Percentiles rank a stretch among this genome's conserved stretches.
These are phyloP conservation scores for Picochlorum sp. DNA, from an alignment of 139 green algal genomes.

Conservation along the genomic window DNA sequence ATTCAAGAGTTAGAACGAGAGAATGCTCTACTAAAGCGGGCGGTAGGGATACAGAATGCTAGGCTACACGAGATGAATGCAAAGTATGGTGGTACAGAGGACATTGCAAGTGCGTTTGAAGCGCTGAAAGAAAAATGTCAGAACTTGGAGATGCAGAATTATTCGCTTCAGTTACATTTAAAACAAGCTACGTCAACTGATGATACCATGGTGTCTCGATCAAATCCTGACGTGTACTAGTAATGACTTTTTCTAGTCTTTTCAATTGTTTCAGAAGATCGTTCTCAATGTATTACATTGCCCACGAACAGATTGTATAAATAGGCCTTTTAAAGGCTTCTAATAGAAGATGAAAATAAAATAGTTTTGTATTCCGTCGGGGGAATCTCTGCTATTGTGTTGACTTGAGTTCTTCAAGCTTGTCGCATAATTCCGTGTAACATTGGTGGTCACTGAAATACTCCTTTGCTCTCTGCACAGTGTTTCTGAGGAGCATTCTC, in stretches of 20 bases:
- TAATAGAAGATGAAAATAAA: no score
- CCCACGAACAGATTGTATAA: no score
- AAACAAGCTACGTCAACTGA: slow-evolving; percentile 37
- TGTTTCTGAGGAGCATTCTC: slow-evolving; percentile 54
- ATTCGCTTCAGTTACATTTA: slow-evolving; percentile 62
- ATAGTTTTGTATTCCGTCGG: no score
- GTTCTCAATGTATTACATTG: no score
- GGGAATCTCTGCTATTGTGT: no score
- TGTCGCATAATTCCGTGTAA: not conserved
- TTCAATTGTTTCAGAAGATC: no score
- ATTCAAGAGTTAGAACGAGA: slow-evolving; percentile 28
- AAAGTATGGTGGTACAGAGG: slow-evolving; percentile 33
- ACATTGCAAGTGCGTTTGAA: slow-evolving; percentile 20
- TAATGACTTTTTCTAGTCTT: no score
- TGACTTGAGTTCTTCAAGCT: not conserved
- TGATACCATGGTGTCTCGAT: not conserved
- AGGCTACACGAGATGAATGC: slow-evolving; percentile 38
- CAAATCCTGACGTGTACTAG: slow-evolving; percentile 49
- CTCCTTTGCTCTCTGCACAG: slow-evolving; percentile 49
- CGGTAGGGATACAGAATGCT: slow-evolving; percentile 66
- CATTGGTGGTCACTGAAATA: slow-evolving; percentile 24
- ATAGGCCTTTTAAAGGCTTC: no score
- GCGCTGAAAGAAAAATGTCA: slow-evolving; percentile 49
- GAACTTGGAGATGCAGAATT: slow-evolving; percentile 64
- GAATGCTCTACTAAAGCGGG: slow-evolving; percentile 69